These are phyloP conservation scores for Flueggea neowawraea DNA, from an alignment of 441 rosid genomes.

Conservation along the genomic window DNA sequence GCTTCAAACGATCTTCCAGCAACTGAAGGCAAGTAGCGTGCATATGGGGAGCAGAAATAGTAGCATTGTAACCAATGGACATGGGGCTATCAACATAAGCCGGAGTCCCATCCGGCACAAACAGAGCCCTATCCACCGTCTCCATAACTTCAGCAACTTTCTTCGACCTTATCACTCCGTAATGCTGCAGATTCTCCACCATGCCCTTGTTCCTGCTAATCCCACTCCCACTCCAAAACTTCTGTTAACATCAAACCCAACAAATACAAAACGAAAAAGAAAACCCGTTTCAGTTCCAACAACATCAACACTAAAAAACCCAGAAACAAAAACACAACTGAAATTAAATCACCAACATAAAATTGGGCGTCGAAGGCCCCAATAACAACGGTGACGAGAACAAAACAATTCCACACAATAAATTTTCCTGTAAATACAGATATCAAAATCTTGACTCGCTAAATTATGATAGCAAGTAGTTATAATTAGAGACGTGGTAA, in stretches of 20 bases:
- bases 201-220: constrained; percentile 60
- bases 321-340: not conserved
- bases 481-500: too few relatives aligned
- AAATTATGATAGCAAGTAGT: too few relatives aligned
- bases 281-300: not conserved
- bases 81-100: constrained; percentile 83
- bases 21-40: constrained; percentile 89
- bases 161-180: constrained; percentile 56
- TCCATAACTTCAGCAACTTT: constrained; percentile 84
- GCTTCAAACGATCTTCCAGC: constrained; percentile 70
- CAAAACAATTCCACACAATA: too few relatives aligned
- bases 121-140: constrained; percentile 72
- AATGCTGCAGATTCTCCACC: constrained; percentile 61
- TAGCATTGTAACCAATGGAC: constrained; percentile 86
- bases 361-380: too few relatives aligned
- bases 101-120: constrained; percentile 62
- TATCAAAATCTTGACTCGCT: not conserved
- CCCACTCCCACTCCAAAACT: constrained; percentile 54
- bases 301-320: not conserved
- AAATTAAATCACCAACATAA: too few relatives aligned
- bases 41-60: constrained; percentile 98
- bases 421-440: not conserved
- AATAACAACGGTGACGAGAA: too few relatives aligned
- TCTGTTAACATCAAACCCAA: constrained; percentile 30
- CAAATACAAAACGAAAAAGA: constrained; percentile 1